These are phyloP conservation scores for Eucalyptus rudis DNA, from an alignment of 345 rosid species.

Conservation along the genomic window DNA sequence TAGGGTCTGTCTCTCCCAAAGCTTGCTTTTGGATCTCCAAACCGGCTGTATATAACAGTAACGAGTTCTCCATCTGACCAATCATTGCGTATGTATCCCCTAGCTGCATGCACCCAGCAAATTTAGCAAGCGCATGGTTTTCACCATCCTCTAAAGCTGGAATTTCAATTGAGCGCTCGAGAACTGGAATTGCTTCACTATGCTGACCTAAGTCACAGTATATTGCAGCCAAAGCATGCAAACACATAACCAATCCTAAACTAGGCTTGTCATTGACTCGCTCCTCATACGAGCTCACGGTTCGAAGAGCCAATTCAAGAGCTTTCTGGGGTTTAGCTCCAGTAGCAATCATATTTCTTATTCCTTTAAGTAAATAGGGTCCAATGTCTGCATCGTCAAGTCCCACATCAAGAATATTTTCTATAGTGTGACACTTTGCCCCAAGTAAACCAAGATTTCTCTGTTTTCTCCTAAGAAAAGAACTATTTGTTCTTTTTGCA, in stretches of 20 bases:
- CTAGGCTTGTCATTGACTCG: constrained; percentile 16
- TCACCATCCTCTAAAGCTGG: constrained; percentile 60
- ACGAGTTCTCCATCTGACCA: constrained; percentile 78
- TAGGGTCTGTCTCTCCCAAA: constrained; percentile 60
- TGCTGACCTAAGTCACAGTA: constrained; percentile 56
- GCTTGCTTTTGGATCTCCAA: constrained; percentile 81
- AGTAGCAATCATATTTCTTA: constrained; percentile 45
- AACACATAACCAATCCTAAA: constrained; percentile 62
- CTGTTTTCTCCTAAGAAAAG: constrained; percentile 8
- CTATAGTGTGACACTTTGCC: constrained; percentile 4
- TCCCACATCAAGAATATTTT: constrained; percentile 3
- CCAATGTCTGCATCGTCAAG: constrained; percentile 56
- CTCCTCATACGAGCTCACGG: constrained; percentile 55
- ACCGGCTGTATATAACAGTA: constrained; percentile 60
- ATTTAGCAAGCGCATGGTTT: constrained; percentile 70
- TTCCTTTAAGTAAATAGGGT: constrained; percentile 49
- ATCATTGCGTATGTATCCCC: constrained; percentile 76
- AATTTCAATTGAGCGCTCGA: constrained; percentile 62
- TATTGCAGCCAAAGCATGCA: constrained; percentile 69
- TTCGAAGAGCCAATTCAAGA: constrained; percentile 50
- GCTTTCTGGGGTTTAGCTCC: constrained; percentile 62
- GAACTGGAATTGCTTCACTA: constrained; percentile 63
- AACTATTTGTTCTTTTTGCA: constrained; percentile 19
- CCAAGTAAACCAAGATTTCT: constrained; percentile 20
- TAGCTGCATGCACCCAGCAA: constrained; percentile 86